Conservation (phyloP, 768 basidiomycete species). For the Xanthoconium purpureum region DNA sequence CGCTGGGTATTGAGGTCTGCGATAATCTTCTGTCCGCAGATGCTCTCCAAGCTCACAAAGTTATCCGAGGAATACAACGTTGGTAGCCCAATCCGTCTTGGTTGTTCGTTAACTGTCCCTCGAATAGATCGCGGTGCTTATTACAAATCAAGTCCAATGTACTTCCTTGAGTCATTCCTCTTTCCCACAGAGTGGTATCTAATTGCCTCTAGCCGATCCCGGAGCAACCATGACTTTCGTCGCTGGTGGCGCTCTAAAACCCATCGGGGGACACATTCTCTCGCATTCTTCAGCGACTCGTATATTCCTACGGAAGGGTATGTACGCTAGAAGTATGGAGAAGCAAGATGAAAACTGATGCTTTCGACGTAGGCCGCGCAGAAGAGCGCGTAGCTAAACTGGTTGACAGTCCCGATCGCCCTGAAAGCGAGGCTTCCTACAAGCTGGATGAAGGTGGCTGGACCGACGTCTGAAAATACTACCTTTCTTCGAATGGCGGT, state of each 20-base stretch:
- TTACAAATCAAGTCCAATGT: slow-evolving; percentile 95
- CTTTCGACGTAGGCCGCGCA: slow-evolving; percentile 60
- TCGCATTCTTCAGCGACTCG: slow-evolving; percentile 87
- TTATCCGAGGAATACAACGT: slow-evolving; percentile 92
- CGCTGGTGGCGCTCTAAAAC: slow-evolving; percentile 88
- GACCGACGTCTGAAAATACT: slow-evolving; percentile 65
- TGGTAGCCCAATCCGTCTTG: slow-evolving; percentile 2
- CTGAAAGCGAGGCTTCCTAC: slow-evolving; percentile 89
- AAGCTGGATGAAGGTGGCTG: slow-evolving; percentile 90
- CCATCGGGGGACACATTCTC: slow-evolving; percentile 85
- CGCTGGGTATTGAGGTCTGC: neutral
- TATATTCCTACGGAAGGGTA: slow-evolving; percentile 85
- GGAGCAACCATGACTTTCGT: slow-evolving; percentile 96
- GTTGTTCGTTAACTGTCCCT: slow-evolving; percentile 4
- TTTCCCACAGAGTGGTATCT: neutral
- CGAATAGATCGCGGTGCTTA: slow-evolving; percentile 70
- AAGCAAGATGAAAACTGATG: neutral
- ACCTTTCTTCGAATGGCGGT: neutral
- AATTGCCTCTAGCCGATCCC: slow-evolving; percentile 67
- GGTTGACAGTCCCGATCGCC: slow-evolving; percentile 85
- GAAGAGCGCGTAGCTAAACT: slow-evolving; percentile 90
- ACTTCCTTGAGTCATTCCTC: slow-evolving; percentile 5
- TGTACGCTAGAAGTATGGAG: slow-evolving; percentile 2
- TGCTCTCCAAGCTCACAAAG: slow-evolving; percentile 89
- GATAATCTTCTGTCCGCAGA: slow-evolving; percentile 39